These are phyloP conservation scores for Phyllosticta citrichinensis DNA, from an alignment of 2,329 filamentous ascomycete genomes.

Conservation along the genomic window DNA sequence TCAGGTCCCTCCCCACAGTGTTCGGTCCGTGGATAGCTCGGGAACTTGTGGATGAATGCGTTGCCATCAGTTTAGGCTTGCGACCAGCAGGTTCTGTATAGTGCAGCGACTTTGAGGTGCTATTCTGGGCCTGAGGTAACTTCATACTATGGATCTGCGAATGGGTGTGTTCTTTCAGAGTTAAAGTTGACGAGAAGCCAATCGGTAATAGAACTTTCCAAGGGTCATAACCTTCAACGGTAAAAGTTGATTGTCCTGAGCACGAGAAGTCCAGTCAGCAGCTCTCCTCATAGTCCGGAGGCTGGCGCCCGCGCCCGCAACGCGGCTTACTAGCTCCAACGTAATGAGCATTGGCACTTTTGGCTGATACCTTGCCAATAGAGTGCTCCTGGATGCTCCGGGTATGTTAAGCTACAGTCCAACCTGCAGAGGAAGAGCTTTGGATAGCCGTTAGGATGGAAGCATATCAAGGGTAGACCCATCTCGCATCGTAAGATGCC, in stretches of 20 bases:
- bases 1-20: background rate
- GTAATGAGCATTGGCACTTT: background rate
- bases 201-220: background rate
- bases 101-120: background rate
- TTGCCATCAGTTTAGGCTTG: background rate
- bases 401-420: background rate
- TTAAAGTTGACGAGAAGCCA: too few species aligned
- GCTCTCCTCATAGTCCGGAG: background rate
- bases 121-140: background rate
- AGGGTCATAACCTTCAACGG: background rate
- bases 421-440: background rate
- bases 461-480: background rate
- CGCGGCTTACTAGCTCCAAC: background rate
- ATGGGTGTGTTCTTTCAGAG: background rate
- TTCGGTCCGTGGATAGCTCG: background rate
- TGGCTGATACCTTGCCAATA: background rate
- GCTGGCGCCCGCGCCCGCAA: background rate
- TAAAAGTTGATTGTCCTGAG: background rate
- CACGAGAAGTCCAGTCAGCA: background rate
- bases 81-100: background rate
- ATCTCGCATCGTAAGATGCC: background rate
- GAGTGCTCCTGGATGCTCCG: background rate
- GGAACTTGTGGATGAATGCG: background rate
- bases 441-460: background rate
- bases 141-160: background rate